Percentiles rank a stretch among this genome's conserved stretches.
Evolutionary conservation across 495 filamentous ascomycete species (phyloP).

Genomic region (Aspergillus affinis): DNA sequence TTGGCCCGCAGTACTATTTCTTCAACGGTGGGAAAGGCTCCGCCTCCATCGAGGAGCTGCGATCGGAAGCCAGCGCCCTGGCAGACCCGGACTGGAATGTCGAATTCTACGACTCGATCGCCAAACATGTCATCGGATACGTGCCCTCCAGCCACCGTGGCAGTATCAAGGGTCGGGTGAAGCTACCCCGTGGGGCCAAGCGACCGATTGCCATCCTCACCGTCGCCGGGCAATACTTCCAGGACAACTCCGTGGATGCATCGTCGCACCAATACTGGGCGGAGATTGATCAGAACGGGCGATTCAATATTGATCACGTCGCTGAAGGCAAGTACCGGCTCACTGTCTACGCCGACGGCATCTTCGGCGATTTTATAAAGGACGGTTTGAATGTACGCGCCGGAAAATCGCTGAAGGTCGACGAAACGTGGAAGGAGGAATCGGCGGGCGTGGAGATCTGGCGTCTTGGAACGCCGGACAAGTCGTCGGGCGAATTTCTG

Average conservation of each 20-base stretch:
- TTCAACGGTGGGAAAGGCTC: conserved; percentile 53
- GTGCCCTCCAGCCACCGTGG: conserved; percentile 43
- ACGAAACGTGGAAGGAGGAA: conserved; percentile 47
- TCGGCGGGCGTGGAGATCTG: conserved; percentile 52
- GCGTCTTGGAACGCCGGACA: conserved; percentile 56
- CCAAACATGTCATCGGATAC: conserved; percentile 53
- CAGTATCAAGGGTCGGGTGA: conserved; percentile 40
- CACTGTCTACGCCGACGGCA: conserved; percentile 55
- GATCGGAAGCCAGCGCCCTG: conserved; percentile 46
- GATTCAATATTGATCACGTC: conserved; percentile 47
- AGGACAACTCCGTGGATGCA: conserved; percentile 53
- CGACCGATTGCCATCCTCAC: conserved; percentile 52
- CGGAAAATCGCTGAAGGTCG: conserved; percentile 29
- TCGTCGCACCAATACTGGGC: conserved; percentile 57
- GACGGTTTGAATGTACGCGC: conserved; percentile 41
- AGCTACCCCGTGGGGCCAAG: conserved; percentile 45
- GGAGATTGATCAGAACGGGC: conserved; percentile 46
- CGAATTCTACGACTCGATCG: conserved; percentile 57
- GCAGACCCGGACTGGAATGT: conserved; percentile 51
- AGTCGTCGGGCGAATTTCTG: conserved; percentile 53
- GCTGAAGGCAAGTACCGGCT: conserved; percentile 53
- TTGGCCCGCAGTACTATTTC: conserved; percentile 56
- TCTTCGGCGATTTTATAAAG: conserved; percentile 53
- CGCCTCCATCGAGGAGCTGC: conserved; percentile 39
- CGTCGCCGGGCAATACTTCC: conserved; percentile 51